phyloP scores from a whole-genome alignment of 352 stramenopile genomes.

The Pythium biforme region DNA sequence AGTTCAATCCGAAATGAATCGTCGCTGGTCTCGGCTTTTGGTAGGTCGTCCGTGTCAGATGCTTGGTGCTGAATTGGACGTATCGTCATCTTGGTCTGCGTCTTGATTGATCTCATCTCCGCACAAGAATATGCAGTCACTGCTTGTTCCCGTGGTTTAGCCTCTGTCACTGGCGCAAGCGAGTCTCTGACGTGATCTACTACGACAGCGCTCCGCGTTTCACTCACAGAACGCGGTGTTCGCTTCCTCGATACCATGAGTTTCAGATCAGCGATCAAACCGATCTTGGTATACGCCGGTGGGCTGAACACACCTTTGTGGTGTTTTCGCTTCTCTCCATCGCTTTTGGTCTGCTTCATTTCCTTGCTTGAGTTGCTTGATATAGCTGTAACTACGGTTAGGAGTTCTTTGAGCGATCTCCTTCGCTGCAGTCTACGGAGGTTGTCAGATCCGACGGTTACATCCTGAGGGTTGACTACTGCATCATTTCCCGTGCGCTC shows the following conservation, averaged over 20 bases:
- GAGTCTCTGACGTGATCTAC: background rate
- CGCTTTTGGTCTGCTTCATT: background rate
- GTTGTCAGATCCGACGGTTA: background rate
- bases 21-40: background rate
- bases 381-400: background rate
- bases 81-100: constrained; percentile 14
- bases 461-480: background rate
- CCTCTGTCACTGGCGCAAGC: no score
- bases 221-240: constrained; percentile 1
- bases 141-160: background rate
- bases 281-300: constrained; percentile 6
- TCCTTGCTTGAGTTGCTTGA: background rate
- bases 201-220: background rate
- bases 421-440: background rate
- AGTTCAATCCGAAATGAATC: background rate
- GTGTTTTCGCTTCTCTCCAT: background rate
- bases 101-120: constrained; percentile 2
- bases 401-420: background rate
- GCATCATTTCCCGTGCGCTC: background rate
- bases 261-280: constrained; percentile 22
- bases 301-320: constrained; percentile 9
- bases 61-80: constrained; percentile 7
- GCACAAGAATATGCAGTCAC: background rate
- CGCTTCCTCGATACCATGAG: constrained; percentile 9
- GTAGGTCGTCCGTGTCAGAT: constrained; percentile 15